Evolutionary conservation across 805 yeast species (phyloP).

Genomic region (Candida peoriensis): DNA sequence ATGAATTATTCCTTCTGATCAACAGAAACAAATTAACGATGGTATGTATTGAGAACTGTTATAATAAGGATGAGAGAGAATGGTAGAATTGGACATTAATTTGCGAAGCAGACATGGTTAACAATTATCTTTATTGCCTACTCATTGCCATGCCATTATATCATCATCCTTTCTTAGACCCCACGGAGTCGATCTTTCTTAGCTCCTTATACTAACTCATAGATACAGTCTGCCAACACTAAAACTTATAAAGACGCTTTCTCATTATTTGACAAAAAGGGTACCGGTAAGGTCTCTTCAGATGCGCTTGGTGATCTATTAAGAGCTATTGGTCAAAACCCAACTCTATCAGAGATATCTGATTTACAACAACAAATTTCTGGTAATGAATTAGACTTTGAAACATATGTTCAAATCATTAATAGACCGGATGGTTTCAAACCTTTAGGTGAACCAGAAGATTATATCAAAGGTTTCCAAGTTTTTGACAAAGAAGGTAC

Average conservation of each 20-base stretch:
- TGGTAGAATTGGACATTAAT: too few relatives aligned
- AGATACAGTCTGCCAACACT: conserved; percentile 26
- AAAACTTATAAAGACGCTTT: conserved; percentile 79
- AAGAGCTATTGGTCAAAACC: conserved; percentile 98
- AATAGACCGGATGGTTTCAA: conserved; percentile 87
- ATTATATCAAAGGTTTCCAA: conserved; percentile 93
- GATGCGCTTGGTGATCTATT: conserved; percentile 87
- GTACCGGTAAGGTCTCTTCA: conserved; percentile 83
- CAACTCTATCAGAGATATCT: conserved; percentile 83
- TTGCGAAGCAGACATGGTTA: too few relatives aligned
- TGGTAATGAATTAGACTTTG: conserved; percentile 54
- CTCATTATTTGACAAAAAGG: conserved; percentile 93
- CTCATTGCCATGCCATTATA: too few relatives aligned
- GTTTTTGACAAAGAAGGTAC: conserved; percentile 95
- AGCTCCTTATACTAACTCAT: too few relatives aligned
- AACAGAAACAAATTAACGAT: too few relatives aligned
- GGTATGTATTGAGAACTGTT: too few relatives aligned
- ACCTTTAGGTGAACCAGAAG: conserved; percentile 79
- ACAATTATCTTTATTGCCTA: too few relatives aligned
- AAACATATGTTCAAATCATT: conserved; percentile 68
- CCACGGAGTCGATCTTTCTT: too few relatives aligned
- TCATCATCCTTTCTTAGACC: too few relatives aligned
- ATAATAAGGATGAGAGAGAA: too few relatives aligned
- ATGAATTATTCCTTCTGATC: too few relatives aligned
- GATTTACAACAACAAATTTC: conserved; percentile 41